Base-by-base conservation (phyloP, 257 asterid species). In the Mitragyna speciosa region DNA sequence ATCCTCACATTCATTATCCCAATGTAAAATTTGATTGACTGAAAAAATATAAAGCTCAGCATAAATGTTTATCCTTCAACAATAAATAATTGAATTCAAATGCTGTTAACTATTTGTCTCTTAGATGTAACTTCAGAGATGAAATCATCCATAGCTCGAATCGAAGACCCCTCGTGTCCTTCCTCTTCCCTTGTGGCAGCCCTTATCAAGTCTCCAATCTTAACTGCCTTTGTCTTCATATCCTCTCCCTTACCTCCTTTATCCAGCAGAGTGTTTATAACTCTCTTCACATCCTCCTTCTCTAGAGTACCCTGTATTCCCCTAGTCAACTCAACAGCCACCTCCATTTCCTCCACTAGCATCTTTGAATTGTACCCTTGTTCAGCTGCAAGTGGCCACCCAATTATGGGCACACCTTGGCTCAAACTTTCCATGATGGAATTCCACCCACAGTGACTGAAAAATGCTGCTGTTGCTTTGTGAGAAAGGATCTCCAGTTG, bases 361-460 rank as follows among this genome's bases (percentile, higher is more conserved):
- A 95, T 79, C 96, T 95, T 93, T 43, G 91, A 85, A 52, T 95
- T 95, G 78, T 36, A 36, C 41, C 41, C 41, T 36, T 36, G 41
- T 36, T 36, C 41, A 36, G 41, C 41, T 36, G 41, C 41, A 36
- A 36, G 41, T 36, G 41, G 41, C 99, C 98, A 95, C 80, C 98
- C 96, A 15, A 95, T 93, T 0, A 95, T 84, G 58, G 97, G 94
- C 83, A 95, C 95, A 1, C 99, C 99, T 73, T 91, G 97, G 84
- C 98, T 93, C 84, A 95, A 78, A 71, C 97, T 90, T 85, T 95
- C 99, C 94, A 87, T 67, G 54, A 72, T 78, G 26, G 99, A 93
- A 73, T 95, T 95, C 99, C 99, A 95, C 1, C 99, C 99, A 59
- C 97, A 95, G 76, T 95, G 99, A 24, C 93, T 95, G 78, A 95